Conservation (phyloP, 352 stramenopile genomes). For the Phytopythium chamaehyphon region DNA sequence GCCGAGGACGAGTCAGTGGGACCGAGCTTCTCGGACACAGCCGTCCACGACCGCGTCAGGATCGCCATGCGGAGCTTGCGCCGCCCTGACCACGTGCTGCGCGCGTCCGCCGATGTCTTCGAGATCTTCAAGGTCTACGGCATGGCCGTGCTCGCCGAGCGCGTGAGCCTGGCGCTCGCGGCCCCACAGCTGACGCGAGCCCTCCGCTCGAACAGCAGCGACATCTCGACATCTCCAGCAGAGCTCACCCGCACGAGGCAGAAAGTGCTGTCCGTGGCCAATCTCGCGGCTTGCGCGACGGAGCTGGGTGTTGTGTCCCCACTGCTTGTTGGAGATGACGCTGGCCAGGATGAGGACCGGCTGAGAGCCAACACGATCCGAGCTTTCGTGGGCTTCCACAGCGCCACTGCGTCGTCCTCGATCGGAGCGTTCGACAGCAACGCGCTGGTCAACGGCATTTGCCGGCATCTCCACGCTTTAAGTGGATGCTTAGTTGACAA, state of each 20-base stretch:
- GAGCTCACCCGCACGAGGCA: conserved; percentile 53
- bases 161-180: conserved; percentile 50
- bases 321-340: conserved; percentile 1
- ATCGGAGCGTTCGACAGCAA: conserved; percentile 19
- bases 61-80: background rate
- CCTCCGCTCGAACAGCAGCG: conserved; percentile 7
- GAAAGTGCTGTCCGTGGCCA: conserved; percentile 47
- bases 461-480: conserved; percentile 19
- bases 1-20: conserved; percentile 3
- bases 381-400: conserved; percentile 69
- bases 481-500: background rate
- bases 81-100: conserved; percentile 38
- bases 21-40: conserved; percentile 9
- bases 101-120: conserved; percentile 60
- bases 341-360: conserved; percentile 28
- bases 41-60: background rate
- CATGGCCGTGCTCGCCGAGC: conserved; percentile 69
- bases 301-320: conserved; percentile 28
- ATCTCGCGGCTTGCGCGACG: conserved; percentile 44
- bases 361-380: conserved; percentile 56
- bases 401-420: conserved; percentile 33
- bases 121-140: conserved; percentile 83
- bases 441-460: conserved; percentile 31
- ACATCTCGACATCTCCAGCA: conserved; percentile 25
- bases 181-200: conserved; percentile 22